A percentile compares a stretch with the other conserved stretches of the same genome.
phyloP scores from a whole-genome alignment of 306 rosid species.

The Mimosa pudica region DNA sequence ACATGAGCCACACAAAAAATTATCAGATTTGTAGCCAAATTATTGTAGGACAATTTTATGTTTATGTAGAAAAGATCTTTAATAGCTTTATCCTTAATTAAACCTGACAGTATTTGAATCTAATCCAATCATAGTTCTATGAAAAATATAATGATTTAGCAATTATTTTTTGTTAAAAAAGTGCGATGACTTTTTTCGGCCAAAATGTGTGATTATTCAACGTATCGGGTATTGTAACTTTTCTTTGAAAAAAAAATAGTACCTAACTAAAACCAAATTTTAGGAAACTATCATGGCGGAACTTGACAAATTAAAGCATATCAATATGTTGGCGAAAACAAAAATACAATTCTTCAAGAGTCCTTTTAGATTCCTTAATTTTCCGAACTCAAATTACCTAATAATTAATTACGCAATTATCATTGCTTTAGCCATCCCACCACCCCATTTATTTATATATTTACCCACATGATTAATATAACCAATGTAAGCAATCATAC shows the following conservation, averaged over 20 bases:
- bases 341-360: neutral
- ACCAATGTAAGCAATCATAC: neutral
- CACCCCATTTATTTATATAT: neutral
- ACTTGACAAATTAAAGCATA: neutral
- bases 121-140: no score
- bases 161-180: neutral
- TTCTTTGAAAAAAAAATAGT: neutral
- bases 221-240: neutral
- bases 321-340: neutral
- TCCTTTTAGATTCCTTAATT: conserved; percentile 14
- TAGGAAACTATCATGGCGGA: neutral
- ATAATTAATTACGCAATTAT: neutral
- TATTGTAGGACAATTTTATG: neutral
- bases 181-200: neutral
- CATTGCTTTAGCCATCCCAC: neutral
- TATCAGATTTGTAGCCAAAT: neutral
- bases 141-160: neutral
- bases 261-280: neutral
- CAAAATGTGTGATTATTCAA: neutral
- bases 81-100: no score
- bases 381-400: neutral
- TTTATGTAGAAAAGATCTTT: no score
- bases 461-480: neutral
- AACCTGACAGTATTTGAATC: no score
- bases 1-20: no score